These are phyloP conservation scores for Botryotinia narcissicola DNA, from an alignment of 2,329 filamentous ascomycete genomes.

Conservation along the genomic window DNA sequence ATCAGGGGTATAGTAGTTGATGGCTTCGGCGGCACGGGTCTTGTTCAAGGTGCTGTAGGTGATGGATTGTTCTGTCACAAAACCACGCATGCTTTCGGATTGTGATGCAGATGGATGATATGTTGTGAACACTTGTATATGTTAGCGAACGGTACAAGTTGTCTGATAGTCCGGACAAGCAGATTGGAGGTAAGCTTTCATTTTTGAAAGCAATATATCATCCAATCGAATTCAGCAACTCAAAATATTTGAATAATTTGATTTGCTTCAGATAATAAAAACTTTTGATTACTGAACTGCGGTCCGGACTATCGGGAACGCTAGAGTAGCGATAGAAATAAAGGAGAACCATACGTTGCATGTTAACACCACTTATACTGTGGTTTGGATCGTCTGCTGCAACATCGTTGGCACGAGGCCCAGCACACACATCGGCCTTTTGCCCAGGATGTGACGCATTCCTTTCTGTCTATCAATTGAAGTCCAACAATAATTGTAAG, in stretches of 20 bases:
- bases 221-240: background rate
- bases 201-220: background rate
- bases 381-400: constrained; percentile 46
- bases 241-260: background rate
- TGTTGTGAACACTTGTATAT: constrained; percentile 38
- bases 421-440: constrained; percentile 40
- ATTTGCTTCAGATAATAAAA: background rate
- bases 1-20: constrained; percentile 45
- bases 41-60: constrained; percentile 40
- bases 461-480: constrained; percentile 24
- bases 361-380: constrained; percentile 44
- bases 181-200: background rate
- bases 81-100: constrained; percentile 41
- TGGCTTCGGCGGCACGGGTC: constrained; percentile 43
- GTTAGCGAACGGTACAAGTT: constrained; percentile 17
- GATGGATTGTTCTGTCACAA: constrained; percentile 44
- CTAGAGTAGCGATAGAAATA: background rate
- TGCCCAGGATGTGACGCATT: constrained; percentile 34
- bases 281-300: background rate
- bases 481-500: background rate
- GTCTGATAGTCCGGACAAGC: background rate
- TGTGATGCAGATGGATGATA: constrained; percentile 38
- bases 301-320: background rate
- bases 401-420: constrained; percentile 41
- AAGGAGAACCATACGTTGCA: constrained; percentile 37